phyloP scores from a whole-genome alignment of 2,329 filamentous ascomycete genomes.

The Xylariaceae sp. region DNA sequence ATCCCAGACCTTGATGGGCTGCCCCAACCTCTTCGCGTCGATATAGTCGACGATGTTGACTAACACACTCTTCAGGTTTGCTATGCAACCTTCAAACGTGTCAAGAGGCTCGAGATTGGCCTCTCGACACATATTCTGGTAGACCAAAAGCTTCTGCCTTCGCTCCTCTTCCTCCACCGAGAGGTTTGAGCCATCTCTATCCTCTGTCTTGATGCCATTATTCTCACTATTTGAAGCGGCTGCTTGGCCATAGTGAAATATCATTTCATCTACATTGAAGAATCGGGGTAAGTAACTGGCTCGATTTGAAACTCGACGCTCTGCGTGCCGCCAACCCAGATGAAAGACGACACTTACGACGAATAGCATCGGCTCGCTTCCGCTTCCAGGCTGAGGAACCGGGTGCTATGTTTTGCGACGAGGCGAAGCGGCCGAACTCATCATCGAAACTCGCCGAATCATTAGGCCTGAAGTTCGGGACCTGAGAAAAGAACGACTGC shows the following conservation, averaged over 20 bases:
- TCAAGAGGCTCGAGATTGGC: slow-evolving; percentile 16
- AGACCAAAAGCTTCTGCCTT: neutral
- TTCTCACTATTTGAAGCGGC: neutral
- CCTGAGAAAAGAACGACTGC: slow-evolving; percentile 27
- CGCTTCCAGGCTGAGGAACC: slow-evolving; percentile 10
- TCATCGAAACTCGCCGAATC: slow-evolving; percentile 23
- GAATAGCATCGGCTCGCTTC: slow-evolving; percentile 13
- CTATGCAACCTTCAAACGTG: slow-evolving; percentile 19
- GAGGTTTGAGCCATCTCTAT: neutral
- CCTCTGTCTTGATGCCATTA: slow-evolving; percentile 4
- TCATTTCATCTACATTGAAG: slow-evolving; percentile 11
- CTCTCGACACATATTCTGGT: slow-evolving; percentile 18
- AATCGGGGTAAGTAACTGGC: neutral
- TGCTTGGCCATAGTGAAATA: slow-evolving; percentile 17
- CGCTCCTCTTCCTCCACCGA: neutral
- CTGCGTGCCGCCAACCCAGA: neutral
- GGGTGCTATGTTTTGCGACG: slow-evolving; percentile 22
- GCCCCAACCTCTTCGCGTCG: slow-evolving; percentile 19
- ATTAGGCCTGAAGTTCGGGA: slow-evolving; percentile 23
- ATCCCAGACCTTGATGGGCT: slow-evolving; percentile 23
- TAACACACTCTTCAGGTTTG: slow-evolving; percentile 21
- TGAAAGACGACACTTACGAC: slow-evolving; percentile 9
- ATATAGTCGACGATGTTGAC: slow-evolving; percentile 31
- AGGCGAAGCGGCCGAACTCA: slow-evolving; percentile 28
- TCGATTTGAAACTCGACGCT: neutral